These are phyloP conservation scores for Annulohypoxylon moriforme DNA, from an alignment of 495 filamentous ascomycete genomes.

Conservation along the genomic window DNA sequence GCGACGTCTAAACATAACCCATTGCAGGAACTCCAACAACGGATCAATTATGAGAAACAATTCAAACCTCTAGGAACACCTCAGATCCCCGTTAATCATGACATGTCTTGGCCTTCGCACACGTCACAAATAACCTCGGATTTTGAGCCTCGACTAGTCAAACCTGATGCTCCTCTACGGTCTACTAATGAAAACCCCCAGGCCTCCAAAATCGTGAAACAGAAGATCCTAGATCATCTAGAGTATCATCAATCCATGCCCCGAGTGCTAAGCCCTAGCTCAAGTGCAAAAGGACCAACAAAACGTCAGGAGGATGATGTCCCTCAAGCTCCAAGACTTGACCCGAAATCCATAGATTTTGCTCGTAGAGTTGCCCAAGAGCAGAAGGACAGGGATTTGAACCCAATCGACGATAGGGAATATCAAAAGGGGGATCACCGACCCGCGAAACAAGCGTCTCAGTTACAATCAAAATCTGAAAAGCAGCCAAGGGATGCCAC, in stretches of 20 bases:
- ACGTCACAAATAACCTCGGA: not conserved
- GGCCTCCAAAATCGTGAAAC: not conserved
- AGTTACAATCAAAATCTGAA: not conserved
- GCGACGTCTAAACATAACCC: not conserved
- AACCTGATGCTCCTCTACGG: not conserved
- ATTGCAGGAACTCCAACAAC: constrained; percentile 3
- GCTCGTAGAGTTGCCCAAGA: constrained; percentile 18
- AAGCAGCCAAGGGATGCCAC: not conserved
- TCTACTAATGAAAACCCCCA: not conserved
- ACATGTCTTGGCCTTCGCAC: not conserved
- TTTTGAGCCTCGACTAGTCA: not conserved
- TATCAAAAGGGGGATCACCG: not conserved
- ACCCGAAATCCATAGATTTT: constrained; percentile 31
- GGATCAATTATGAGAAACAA: not conserved
- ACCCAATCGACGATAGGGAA: not conserved
- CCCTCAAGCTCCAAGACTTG: constrained; percentile 6
- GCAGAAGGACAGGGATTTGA: constrained; percentile 1
- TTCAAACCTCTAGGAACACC: not conserved
- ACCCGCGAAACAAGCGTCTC: not conserved
- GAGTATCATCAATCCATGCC: not conserved
- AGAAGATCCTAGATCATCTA: not conserved
- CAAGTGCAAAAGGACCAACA: not conserved
- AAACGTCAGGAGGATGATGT: constrained; percentile 1
- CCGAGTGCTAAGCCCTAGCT: constrained; percentile 8
- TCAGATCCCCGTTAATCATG: not conserved